Conservation (phyloP, 163 green algal genomes). For the Scenedesmus sp. region DNA sequence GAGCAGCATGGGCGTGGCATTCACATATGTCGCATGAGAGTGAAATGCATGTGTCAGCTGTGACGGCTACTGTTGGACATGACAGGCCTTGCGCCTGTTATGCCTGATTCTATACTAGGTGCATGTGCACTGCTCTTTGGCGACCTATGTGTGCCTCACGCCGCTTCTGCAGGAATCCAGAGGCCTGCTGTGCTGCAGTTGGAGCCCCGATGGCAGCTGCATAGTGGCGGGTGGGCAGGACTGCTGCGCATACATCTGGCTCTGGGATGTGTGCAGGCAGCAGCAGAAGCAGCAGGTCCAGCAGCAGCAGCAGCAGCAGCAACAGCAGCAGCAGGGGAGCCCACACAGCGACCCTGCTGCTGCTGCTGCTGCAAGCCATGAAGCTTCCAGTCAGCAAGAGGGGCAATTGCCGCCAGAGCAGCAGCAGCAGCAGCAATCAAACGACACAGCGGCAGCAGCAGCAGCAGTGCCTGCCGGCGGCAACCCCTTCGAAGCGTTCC, state of each 20-base stretch:
- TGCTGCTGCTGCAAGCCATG: not conserved
- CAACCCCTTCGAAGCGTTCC: not conserved
- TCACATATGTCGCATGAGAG: no score
- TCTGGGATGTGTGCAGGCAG: conserved; percentile 63
- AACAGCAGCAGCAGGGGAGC: not conserved
- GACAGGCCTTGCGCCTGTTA: not conserved
- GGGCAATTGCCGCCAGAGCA: not conserved
- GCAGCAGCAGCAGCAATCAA: conserved; percentile 7
- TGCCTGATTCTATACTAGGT: not conserved
- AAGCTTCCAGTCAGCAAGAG: not conserved
- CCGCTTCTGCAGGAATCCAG: not conserved
- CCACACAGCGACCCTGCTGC: not conserved
- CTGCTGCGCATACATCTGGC: conserved; percentile 79
- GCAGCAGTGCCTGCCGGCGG: not conserved
- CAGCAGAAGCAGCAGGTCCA: conserved; percentile 18
- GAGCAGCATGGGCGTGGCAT: not conserved
- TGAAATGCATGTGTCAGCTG: no score
- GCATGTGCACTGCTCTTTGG: no score
- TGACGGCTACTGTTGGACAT: not conserved
- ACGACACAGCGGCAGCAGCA: not conserved
- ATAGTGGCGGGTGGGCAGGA: conserved; percentile 77
- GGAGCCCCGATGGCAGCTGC: conserved; percentile 73
- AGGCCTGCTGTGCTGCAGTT: conserved; percentile 72
- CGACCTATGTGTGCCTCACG: no score
- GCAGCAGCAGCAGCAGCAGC: conserved; percentile 16